phyloP scores from a whole-genome alignment of 78 protist species.

The Dictyostelium firmibasis region DNA sequence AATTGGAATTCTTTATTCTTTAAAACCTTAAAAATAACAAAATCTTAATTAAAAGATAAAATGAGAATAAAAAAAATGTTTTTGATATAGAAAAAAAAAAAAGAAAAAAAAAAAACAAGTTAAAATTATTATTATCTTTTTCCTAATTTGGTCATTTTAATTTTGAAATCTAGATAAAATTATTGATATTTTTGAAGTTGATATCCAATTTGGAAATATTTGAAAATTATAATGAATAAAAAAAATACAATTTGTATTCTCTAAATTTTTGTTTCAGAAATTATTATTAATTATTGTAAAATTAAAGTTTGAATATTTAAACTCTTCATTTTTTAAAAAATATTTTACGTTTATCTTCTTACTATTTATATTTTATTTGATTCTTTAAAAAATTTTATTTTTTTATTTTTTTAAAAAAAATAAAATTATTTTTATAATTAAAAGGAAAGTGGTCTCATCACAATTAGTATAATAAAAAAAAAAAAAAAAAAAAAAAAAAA shows the following conservation, averaged over 20 bases:
- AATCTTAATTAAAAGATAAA: too few species aligned
- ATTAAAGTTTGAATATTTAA: neutral
- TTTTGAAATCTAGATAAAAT: neutral
- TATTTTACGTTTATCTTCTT: neutral
- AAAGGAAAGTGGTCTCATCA: neutral
- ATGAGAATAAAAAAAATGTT: too few species aligned
- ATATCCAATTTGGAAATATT: neutral
- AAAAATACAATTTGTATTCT: too few species aligned
- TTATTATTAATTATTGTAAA: neutral
- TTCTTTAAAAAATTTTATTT: neutral
- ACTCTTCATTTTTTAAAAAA: neutral
- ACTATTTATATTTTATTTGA: neutral
- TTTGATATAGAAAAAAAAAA: too few species aligned
- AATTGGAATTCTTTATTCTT: too few species aligned
- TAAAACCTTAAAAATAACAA: too few species aligned
- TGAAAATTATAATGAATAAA: too few species aligned
- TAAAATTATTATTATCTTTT: neutral
- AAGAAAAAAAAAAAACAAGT: too few species aligned
- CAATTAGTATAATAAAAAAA: neutral
- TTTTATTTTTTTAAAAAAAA: too few species aligned
- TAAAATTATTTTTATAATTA: too few species aligned
- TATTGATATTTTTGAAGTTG: neutral
- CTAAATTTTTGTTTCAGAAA: neutral
- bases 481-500: too few species aligned
- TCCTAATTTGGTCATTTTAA: neutral